phyloP scores from a whole-genome alignment of 2,329 filamentous ascomycete genomes.

The Penicillium occitanis region DNA sequence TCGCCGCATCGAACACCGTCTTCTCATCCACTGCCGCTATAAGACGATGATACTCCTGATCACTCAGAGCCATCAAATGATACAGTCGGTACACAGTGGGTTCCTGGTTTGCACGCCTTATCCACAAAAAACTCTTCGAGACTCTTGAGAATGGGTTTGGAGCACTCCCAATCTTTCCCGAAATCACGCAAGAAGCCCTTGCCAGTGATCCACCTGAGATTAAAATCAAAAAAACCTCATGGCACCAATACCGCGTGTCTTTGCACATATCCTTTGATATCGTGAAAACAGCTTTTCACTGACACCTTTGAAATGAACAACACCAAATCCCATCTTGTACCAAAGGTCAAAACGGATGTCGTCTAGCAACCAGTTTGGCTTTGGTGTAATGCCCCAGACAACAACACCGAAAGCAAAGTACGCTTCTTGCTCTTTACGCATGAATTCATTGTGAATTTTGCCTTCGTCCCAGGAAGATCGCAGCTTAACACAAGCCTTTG shows the following conservation, averaged over 20 bases:
- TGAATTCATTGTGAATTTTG: too few species aligned
- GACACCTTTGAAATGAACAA: background rate
- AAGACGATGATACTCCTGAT: background rate
- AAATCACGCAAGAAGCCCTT: too few species aligned
- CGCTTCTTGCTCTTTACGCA: background rate
- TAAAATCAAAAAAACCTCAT: too few species aligned
- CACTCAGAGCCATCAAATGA: background rate
- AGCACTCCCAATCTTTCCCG: too few species aligned
- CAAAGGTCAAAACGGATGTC: background rate
- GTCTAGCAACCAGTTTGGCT: background rate
- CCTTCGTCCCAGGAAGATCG: too few species aligned
- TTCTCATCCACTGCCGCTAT: too few species aligned
- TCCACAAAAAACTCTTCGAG: too few species aligned
- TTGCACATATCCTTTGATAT: background rate
- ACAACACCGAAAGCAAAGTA: background rate
- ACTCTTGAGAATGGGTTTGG: too few species aligned
- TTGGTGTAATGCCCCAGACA: background rate
- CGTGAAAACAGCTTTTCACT: too few species aligned
- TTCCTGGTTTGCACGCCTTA: too few species aligned
- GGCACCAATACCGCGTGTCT: background rate
- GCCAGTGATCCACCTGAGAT: too few species aligned
- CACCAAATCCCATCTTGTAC: background rate
- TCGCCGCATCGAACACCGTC: background rate
- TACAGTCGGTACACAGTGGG: background rate
- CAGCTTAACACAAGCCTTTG: too few species aligned